Conservation (phyloP, 108 stramenopile species). For the Cyclotella baltica region DNA sequence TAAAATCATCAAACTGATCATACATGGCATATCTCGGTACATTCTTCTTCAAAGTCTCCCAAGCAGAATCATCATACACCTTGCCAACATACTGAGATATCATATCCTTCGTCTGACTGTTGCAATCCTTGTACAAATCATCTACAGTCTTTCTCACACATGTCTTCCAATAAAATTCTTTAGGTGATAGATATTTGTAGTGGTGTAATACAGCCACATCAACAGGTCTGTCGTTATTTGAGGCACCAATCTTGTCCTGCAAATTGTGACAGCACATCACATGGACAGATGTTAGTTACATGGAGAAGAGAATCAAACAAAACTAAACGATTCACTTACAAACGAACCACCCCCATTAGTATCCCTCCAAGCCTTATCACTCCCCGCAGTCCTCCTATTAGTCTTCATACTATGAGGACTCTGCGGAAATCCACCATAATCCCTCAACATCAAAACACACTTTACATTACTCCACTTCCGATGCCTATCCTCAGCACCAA, state of each 20-base stretch:
- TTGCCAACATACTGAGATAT: neutral
- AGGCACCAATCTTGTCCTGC: slow-evolving; percentile 26
- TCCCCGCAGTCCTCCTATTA: slow-evolving; percentile 18
- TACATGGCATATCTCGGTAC: slow-evolving; percentile 53
- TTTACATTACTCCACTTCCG: slow-evolving; percentile 26
- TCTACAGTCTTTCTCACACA: slow-evolving; percentile 45
- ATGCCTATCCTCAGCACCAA: slow-evolving; percentile 10
- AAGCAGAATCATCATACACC: slow-evolving; percentile 51
- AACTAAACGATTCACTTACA: slow-evolving; percentile 22
- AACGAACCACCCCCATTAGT: slow-evolving; percentile 45
- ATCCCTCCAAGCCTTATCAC: slow-evolving; percentile 41
- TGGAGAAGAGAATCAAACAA: too few species aligned
- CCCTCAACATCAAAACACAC: slow-evolving; percentile 27
- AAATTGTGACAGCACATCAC: neutral
- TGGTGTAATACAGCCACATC: slow-evolving; percentile 56
- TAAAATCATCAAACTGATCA: slow-evolving; percentile 46
- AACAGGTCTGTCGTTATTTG: slow-evolving; percentile 42
- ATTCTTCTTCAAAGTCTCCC: slow-evolving; percentile 41
- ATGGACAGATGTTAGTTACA: too few species aligned
- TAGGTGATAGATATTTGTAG: slow-evolving; percentile 43
- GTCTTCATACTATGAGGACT: slow-evolving; percentile 39
- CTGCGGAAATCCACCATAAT: slow-evolving; percentile 29
- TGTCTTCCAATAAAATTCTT: slow-evolving; percentile 45
- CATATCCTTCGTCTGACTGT: neutral
- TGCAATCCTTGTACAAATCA: slow-evolving; percentile 31